Conservation (phyloP, 78 protist species). For the Dictyostelium citrinum region DNA sequence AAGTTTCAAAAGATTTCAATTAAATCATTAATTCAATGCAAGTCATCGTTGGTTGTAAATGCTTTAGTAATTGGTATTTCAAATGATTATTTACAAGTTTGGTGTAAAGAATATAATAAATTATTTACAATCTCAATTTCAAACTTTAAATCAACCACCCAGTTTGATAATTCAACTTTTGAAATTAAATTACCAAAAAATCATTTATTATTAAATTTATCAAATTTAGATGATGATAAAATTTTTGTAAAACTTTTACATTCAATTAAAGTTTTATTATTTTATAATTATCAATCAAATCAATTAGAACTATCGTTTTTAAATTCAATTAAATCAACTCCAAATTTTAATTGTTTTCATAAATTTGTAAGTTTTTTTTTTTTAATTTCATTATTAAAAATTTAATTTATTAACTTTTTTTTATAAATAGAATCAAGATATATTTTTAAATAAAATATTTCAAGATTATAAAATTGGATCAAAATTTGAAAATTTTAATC, state of each 20-base stretch:
- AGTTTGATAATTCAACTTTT: neutral
- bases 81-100: neutral
- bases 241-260: neutral
- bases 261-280: slow-evolving; percentile 17
- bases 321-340: neutral
- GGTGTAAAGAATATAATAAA: slow-evolving; percentile 27
- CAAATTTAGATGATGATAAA: neutral
- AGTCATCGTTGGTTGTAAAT: neutral
- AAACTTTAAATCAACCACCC: neutral
- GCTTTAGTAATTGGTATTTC: neutral
- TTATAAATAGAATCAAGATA: neutral
- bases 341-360: neutral
- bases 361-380: neutral
- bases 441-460: neutral
- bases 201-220: neutral
- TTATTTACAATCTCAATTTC: neutral
- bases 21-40: neutral
- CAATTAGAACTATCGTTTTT: neutral
- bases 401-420: neutral
- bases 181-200: neutral
- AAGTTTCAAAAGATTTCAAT: neutral
- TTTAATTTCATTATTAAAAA: neutral
- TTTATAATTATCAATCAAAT: neutral
- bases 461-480: neutral
- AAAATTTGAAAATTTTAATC: neutral